Evolutionary conservation across 2,329 filamentous ascomycete species (phyloP).

Genomic region (Colletotrichum navitas): DNA sequence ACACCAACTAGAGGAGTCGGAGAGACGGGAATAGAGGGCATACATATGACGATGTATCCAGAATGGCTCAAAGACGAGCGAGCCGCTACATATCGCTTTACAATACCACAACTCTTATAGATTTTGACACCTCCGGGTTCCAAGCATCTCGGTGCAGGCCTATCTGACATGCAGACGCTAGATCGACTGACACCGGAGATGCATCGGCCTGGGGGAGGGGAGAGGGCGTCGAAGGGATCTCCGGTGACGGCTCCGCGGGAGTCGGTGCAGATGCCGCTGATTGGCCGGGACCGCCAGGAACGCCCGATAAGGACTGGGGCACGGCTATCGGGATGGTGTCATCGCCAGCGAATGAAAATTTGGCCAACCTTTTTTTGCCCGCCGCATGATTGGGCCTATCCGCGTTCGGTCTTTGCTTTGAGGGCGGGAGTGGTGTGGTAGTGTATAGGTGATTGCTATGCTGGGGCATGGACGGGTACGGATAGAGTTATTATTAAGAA

Average conservation of each 20-base stretch:
- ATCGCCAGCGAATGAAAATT: slow-evolving; percentile 41
- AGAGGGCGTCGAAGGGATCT: slow-evolving; percentile 24
- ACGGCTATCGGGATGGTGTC: slow-evolving; percentile 43
- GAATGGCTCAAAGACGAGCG: background rate
- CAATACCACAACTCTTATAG: slow-evolving; percentile 28
- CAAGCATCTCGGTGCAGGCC: background rate
- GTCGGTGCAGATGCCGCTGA: slow-evolving; percentile 38
- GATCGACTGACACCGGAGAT: slow-evolving; percentile 25
- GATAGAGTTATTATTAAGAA: background rate
- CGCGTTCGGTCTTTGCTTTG: slow-evolving; percentile 27
- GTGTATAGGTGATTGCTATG: background rate
- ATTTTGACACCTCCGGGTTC: slow-evolving; percentile 5
- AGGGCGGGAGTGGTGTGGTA: slow-evolving; percentile 18
- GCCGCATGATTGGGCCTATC: slow-evolving; percentile 37
- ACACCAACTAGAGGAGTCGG: background rate
- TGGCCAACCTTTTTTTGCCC: slow-evolving; percentile 27
- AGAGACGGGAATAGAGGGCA: slow-evolving; percentile 19
- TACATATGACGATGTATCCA: slow-evolving; percentile 14
- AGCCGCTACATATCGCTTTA: slow-evolving; percentile 7
- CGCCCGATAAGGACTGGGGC: slow-evolving; percentile 27
- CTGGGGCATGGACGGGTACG: background rate
- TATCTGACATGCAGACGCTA: slow-evolving; percentile 9
- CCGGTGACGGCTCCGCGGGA: slow-evolving; percentile 42
- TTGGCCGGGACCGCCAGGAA: slow-evolving; percentile 34
- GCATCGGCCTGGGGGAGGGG: slow-evolving; percentile 1